A percentile compares a stretch with the other conserved stretches of the same genome.
These are phyloP conservation scores for Cymbopogon citratus DNA, from an alignment of 176 grass and related monocot genomes.

Conservation along the genomic window DNA sequence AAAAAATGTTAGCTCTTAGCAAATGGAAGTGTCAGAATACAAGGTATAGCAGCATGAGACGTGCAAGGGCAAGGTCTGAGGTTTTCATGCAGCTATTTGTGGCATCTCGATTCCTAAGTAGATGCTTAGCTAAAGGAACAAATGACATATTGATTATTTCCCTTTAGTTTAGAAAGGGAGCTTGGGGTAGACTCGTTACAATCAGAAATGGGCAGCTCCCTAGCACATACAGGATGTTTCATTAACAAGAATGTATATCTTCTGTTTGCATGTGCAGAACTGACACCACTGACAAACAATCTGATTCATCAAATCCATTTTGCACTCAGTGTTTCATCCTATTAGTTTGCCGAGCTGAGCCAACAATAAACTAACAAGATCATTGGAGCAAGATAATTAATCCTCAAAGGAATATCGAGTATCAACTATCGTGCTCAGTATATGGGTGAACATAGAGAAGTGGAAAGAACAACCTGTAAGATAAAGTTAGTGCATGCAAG, in stretches of 20 bases:
- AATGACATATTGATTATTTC: not conserved
- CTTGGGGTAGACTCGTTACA: not conserved
- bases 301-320: not conserved
- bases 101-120: not conserved
- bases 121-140: not conserved
- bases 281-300: not conserved
- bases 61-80: not conserved
- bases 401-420: not conserved
- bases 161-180: not conserved
- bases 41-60: not conserved
- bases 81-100: slow-evolving; percentile 12
- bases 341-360: not conserved
- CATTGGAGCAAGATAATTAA: not conserved
- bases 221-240: not conserved
- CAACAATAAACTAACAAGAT: slow-evolving; percentile 15
- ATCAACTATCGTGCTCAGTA: not conserved
- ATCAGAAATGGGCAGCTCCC: not conserved
- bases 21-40: slow-evolving; percentile 2
- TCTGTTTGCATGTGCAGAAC: not conserved
- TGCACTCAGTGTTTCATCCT: not conserved
- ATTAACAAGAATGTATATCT: not conserved
- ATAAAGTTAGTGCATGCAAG: slow-evolving; percentile 26
- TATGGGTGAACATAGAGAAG: not conserved
- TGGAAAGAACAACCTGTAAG: not conserved
- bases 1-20: slow-evolving; percentile 20